phyloP scores from a whole-genome alignment of 768 basidiomycete species.

The Mycena belliarum region DNA sequence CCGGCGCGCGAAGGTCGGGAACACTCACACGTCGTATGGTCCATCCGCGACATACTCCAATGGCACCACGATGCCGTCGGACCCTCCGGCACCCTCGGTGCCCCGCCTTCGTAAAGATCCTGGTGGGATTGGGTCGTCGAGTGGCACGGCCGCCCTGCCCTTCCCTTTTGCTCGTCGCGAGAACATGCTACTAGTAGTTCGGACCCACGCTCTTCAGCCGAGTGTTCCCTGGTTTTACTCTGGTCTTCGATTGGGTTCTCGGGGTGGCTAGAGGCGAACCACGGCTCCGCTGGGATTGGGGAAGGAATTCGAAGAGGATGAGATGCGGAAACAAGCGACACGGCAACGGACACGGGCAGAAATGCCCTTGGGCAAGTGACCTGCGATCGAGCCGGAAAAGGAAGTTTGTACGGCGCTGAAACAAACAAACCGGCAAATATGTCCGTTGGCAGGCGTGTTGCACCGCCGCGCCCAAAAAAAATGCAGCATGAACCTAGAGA shows the following conservation, averaged over 20 bases:
- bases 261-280: background rate
- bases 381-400: conserved; percentile 4
- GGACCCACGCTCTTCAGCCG: background rate
- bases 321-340: background rate
- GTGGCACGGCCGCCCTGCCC: conserved; percentile 1
- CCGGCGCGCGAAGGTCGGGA: too few species aligned
- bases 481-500: background rate
- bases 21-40: conserved; percentile 61
- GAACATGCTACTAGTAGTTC: background rate
- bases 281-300: background rate
- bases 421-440: background rate
- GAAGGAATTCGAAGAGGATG: background rate
- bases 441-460: too few species aligned
- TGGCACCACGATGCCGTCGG: conserved; percentile 58
- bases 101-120: conserved; percentile 1
- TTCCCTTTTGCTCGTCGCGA: conserved; percentile 8
- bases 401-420: background rate
- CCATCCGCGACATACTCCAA: conserved; percentile 56
- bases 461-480: background rate
- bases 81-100: conserved; percentile 45
- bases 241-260: background rate
- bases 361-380: conserved; percentile 1
- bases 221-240: background rate
- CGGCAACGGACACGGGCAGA: background rate
- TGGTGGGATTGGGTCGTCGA: background rate